Evolutionary conservation across 2,329 filamentous ascomycete species (phyloP).

Genomic region (Nemania serpens): DNA sequence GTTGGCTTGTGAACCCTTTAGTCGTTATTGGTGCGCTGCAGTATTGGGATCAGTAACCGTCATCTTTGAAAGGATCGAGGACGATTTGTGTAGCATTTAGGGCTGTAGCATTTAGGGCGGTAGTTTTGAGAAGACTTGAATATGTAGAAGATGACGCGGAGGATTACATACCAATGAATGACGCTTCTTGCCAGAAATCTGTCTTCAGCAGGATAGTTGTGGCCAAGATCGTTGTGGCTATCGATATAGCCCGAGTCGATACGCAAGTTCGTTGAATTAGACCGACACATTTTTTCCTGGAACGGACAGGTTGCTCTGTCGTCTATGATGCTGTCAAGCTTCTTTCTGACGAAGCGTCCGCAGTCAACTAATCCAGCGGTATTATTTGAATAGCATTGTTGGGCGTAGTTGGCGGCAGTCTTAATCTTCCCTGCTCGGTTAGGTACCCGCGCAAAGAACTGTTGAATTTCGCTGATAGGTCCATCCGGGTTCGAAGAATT

Average conservation of each 20-base stretch:
- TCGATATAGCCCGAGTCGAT: constrained; percentile 20
- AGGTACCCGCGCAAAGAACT: no score
- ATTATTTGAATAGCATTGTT: constrained; percentile 15
- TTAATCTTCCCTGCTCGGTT: neutral
- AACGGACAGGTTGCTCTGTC: constrained; percentile 17
- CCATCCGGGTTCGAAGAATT: neutral
- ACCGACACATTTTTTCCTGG: constrained; percentile 7
- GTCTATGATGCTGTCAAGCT: neutral
- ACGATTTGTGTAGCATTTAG: no score
- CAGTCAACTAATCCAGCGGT: constrained; percentile 3
- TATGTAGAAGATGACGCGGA: no score
- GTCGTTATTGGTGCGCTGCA: neutral
- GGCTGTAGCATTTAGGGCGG: no score
- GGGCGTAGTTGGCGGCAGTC: constrained; percentile 19
- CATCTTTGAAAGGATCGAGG: no score
- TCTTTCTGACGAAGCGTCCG: neutral
- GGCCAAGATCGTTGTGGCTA: constrained; percentile 17
- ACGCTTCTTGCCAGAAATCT: constrained; percentile 9
- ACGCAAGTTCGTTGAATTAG: constrained; percentile 3
- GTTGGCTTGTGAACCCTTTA: neutral
- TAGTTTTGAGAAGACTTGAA: no score
- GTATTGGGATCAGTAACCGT: no score
- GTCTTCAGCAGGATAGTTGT: constrained; percentile 7
- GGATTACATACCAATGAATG: no score
- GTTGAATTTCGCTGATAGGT: neutral